A percentile compares a stretch with the other conserved stretches of the same genome.
These are phyloP conservation scores for Colletotrichum tropicale DNA, from an alignment of 2,329 filamentous ascomycete genomes.

Conservation along the genomic window DNA sequence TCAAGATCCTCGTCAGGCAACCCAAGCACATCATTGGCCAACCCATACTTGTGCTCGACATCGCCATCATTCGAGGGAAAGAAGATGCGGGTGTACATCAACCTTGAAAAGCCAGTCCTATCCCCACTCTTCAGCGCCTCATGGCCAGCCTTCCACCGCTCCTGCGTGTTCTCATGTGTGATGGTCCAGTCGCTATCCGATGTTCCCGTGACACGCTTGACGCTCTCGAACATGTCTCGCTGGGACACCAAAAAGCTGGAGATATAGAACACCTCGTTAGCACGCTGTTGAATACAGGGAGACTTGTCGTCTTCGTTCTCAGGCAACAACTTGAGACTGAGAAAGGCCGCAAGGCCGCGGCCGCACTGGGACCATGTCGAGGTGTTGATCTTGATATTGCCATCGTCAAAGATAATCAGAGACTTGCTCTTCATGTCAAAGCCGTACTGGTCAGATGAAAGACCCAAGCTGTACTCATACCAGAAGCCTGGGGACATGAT, in stretches of 20 bases:
- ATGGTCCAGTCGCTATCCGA: conserved; percentile 67
- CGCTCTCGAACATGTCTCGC: conserved; percentile 67
- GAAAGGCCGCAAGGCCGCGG: conserved; percentile 35
- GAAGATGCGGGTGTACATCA: conserved; percentile 63
- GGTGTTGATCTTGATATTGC: conserved; percentile 58
- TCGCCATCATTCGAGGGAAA: conserved; percentile 45
- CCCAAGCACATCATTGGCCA: conserved; percentile 57
- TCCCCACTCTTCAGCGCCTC: conserved; percentile 46
- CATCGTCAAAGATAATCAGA: conserved; percentile 59
- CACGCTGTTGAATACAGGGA: conserved; percentile 29
- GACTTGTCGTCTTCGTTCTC: conserved; percentile 15
- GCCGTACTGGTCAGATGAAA: conserved; percentile 39
- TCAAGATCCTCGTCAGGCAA: conserved; percentile 65
- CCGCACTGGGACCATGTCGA: conserved; percentile 67
- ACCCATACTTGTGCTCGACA: conserved; percentile 40
- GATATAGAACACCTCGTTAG: conserved; percentile 54
- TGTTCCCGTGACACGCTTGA: conserved; percentile 62
- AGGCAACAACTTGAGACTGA: conserved; percentile 39
- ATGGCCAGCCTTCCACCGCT: conserved; percentile 54
- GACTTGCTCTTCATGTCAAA: conserved; percentile 50
- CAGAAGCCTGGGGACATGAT: conserved; percentile 51
- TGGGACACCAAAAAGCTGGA: conserved; percentile 65
- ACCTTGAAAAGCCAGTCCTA: conserved; percentile 45
- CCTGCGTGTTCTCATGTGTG: conserved; percentile 44
- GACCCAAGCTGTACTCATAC: conserved; percentile 55